Evolutionary conservation across 73 alveolate genomes (phyloP).

Genomic region (Uronychia binucleata): DNA sequence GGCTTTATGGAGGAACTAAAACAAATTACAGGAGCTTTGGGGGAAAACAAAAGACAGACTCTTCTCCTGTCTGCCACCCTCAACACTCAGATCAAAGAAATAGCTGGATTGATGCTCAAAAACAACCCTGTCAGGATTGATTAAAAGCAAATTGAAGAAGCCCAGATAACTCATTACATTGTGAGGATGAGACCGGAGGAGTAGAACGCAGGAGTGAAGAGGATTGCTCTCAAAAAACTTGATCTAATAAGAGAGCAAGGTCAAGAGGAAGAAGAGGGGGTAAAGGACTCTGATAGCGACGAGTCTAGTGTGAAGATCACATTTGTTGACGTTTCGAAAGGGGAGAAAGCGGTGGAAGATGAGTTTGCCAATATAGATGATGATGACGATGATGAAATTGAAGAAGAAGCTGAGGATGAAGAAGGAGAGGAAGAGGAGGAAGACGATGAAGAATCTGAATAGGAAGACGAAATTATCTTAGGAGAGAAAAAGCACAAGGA

Average conservation of each 20-base stretch:
- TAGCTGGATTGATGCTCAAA: constrained; percentile 86
- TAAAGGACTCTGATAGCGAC: constrained; percentile 11
- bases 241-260: neutral
- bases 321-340: neutral
- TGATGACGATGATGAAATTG: constrained; percentile 28
- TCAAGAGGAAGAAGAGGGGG: constrained; percentile 10
- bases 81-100: constrained; percentile 80
- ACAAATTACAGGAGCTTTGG: constrained; percentile 16
- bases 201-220: neutral
- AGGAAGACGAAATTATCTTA: constrained; percentile 21
- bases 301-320: neutral
- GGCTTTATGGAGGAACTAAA: constrained; percentile 74
- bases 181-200: neutral
- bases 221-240: neutral
- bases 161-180: neutral
- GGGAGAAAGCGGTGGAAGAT: neutral
- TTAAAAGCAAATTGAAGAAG: neutral
- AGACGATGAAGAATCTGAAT: constrained; percentile 17
- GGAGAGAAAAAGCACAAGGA: neutral
- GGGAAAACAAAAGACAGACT: constrained; percentile 85
- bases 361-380: neutral
- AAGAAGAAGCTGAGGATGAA: constrained; percentile 8
- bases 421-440: constrained; percentile 28
- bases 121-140: constrained; percentile 17
- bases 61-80: constrained; percentile 98